These are phyloP conservation scores for Echites panduratus DNA, from an alignment of 257 asterid species.

Conservation along the genomic window DNA sequence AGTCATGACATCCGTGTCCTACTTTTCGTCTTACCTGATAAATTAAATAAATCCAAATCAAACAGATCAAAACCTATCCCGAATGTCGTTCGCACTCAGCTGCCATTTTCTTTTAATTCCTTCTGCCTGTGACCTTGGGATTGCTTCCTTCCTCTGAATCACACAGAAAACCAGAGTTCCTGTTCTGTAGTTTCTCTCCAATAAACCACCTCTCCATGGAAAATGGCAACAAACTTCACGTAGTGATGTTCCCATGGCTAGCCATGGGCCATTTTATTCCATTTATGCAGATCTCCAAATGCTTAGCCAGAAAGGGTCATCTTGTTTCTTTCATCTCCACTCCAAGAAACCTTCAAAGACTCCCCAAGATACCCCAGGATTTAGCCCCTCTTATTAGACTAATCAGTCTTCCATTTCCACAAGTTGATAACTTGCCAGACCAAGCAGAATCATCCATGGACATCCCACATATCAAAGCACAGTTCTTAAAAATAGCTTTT, in stretches of 20 bases:
- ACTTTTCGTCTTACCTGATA: neutral
- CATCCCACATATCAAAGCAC: slow-evolving; percentile 55
- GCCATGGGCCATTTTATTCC: slow-evolving; percentile 89
- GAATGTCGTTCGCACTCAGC: neutral
- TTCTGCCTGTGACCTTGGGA: neutral
- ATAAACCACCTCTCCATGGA: slow-evolving; percentile 36
- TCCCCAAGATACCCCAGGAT: slow-evolving; percentile 40
- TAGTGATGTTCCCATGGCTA: slow-evolving; percentile 90
- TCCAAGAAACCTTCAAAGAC: slow-evolving; percentile 62
- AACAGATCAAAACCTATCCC: neutral
- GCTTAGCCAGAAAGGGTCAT: slow-evolving; percentile 65
- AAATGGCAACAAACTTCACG: slow-evolving; percentile 42
- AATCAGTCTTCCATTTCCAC: slow-evolving; percentile 44
- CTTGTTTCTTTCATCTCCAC: slow-evolving; percentile 67
- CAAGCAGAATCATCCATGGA: slow-evolving; percentile 88
- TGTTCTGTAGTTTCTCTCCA: neutral
- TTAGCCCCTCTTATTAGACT: slow-evolving; percentile 42
- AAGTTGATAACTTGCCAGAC: slow-evolving; percentile 44
- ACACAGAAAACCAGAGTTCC: neutral
- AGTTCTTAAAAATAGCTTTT: slow-evolving; percentile 61
- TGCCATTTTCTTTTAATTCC: neutral
- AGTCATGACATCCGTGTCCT: neutral
- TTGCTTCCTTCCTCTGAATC: neutral
- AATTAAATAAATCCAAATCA: neutral
- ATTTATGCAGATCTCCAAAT: slow-evolving; percentile 46